Conservation (phyloP, 495 filamentous ascomycete species). For the Rostrohypoxylon terebratum region DNA sequence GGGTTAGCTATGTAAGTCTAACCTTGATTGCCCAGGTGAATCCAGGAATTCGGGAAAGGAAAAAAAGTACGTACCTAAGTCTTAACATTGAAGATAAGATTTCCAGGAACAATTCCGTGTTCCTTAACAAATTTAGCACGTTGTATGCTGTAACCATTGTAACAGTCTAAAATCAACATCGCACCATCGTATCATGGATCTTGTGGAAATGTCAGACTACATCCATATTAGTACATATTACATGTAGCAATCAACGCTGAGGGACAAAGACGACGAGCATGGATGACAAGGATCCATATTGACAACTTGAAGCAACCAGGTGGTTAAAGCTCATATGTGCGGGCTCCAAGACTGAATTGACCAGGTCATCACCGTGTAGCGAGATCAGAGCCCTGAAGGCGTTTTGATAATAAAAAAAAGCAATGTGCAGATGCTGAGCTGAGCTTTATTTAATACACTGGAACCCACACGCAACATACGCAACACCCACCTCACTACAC, state of each 20-base stretch:
- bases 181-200: neutral
- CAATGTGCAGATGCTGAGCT: constrained; percentile 24
- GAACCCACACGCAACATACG: neutral
- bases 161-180: constrained; percentile 5
- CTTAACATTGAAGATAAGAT: too few relatives aligned
- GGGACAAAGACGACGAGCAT: neutral
- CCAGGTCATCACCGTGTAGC: neutral
- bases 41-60: constrained; percentile 15
- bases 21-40: too few relatives aligned
- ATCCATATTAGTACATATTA: neutral
- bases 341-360: neutral
- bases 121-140: neutral
- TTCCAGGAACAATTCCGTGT: neutral
- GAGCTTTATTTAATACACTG: constrained; percentile 6
- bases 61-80: constrained; percentile 8
- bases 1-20: neutral
- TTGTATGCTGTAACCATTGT: neutral
- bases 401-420: constrained; percentile 27
- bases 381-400: neutral
- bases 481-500: neutral
- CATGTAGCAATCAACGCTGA: neutral
- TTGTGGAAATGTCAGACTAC: neutral
- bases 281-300: neutral
- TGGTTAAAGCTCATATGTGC: neutral
- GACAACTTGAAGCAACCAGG: too few relatives aligned